Base-by-base conservation (phyloP, 768 basidiomycete genomes). In the Pisolithus albus region DNA sequence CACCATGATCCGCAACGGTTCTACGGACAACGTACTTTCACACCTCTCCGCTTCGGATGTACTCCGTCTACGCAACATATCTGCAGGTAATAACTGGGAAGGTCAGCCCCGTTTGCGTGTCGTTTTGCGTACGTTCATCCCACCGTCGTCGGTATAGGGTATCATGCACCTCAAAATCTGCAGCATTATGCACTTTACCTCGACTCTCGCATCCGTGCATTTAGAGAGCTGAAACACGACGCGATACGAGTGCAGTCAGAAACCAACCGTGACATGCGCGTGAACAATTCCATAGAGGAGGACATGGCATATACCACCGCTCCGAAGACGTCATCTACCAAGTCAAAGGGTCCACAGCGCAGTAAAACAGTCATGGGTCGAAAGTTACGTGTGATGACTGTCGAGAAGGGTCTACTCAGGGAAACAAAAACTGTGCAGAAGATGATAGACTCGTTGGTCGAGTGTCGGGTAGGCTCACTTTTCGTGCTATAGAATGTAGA, bases 1-100 rank as follows among this genome's bases (percentile, higher is more conserved):
- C 66, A 91, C 85, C 30, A 92, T 99, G 90, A 89, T 98, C 65
- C 83, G 96, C 24, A 92, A 90, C 55, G 96, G 96, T n/a, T 79
- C 89, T 2, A 96, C 94, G 6, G 93, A 98, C 73, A 91, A 93
- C 64, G 81, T 97, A 11, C 78, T 97, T 18, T 75, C 80, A 11
- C 86, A 92, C 68, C 79, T 98, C 37, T 84, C 90, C 5, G 79
- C 84, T 32, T 78, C 83, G 2, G 90, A 95, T 58, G 76, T 91
- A n/a, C 72, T 98, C 32, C 79, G 84, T 51, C 70, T 98, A 51
- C 78, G 81, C 52, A 91, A 92, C 58, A 85, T 97, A 9, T 80
- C 81, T n/a, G 71, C 78, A 4, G 87, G 81, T 32, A 86, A 75
- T 48, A 44, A 65, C 34, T 95, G 91, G 91, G 93, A 96, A 72